phyloP scores from a whole-genome alignment of 2,329 filamentous ascomycete species.

The Hirsutella rhossiliensis region DNA sequence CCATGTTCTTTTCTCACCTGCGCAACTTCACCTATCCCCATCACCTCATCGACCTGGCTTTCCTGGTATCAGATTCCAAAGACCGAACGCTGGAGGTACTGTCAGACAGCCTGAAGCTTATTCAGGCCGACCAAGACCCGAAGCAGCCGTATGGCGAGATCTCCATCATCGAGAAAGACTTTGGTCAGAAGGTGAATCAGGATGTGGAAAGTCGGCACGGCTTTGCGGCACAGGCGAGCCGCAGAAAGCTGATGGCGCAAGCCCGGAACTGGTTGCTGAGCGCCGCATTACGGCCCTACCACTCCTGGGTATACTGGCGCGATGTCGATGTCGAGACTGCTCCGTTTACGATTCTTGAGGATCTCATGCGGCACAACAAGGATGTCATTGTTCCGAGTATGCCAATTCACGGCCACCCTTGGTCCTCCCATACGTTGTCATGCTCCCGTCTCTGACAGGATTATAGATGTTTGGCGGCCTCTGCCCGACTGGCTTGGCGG shows the following conservation, averaged over 20 bases:
- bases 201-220: conserved; percentile 96
- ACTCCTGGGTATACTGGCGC: conserved; percentile 99
- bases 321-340: conserved; percentile 98
- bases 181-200: conserved; percentile 94
- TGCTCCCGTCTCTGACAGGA: conserved; percentile 13
- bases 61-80: conserved; percentile 94
- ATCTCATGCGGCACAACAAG: conserved; percentile 97
- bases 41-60: conserved; percentile 89
- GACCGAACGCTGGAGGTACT: conserved; percentile 75
- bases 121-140: conserved; percentile 70
- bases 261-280: conserved; percentile 95
- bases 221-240: conserved; percentile 86
- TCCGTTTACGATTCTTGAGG: conserved; percentile 90
- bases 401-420: conserved; percentile 21
- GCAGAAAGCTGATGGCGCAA: conserved; percentile 95
- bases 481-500: conserved; percentile 97
- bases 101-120: conserved; percentile 58
- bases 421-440: background rate
- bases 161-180: conserved; percentile 96
- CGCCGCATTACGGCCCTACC: conserved; percentile 82
- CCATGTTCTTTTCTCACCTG: conserved; percentile 98
- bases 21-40: conserved; percentile 96
- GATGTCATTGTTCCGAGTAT: conserved; percentile 96
- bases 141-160: conserved; percentile 87
- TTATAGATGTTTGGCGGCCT: conserved; percentile 91